A percentile compares a stretch with the other conserved stretches of the same genome.
Evolutionary conservation across 176 grass and related monocot species (phyloP).

Genomic region (Rhipidocladum racemiflorum): DNA sequence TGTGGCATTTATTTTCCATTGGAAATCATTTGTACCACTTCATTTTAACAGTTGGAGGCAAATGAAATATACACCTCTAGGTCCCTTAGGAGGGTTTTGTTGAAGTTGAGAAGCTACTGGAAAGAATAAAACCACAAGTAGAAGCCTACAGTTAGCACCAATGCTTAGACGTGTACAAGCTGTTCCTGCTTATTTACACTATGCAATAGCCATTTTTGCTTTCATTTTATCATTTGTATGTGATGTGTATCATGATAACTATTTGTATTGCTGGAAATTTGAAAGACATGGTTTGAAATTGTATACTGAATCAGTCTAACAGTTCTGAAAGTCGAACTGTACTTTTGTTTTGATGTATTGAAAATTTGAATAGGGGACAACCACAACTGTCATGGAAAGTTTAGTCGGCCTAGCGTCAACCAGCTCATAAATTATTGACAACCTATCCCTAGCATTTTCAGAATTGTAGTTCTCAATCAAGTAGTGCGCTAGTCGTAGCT

Average conservation of each 20-base stretch:
- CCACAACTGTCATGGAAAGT: neutral
- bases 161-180: neutral
- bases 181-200: conserved; percentile 3
- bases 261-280: neutral
- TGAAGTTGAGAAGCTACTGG: conserved; percentile 61
- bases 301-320: neutral
- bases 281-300: neutral
- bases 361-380: neutral
- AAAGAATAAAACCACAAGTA: conserved; percentile 57
- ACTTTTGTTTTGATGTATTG: neutral
- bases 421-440: no score
- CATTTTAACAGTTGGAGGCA: conserved; percentile 63
- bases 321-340: neutral
- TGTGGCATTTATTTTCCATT: neutral
- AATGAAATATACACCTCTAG: conserved; percentile 71
- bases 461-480: no score
- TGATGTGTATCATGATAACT: neutral
- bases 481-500: no score
- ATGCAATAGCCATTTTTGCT: neutral
- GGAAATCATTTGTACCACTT: conserved; percentile 13
- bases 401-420: no score
- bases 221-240: neutral
- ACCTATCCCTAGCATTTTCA: no score
- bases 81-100: conserved; percentile 61
- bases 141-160: conserved; percentile 31